These are phyloP conservation scores for Hemileccinum rubropunctum DNA, from an alignment of 768 basidiomycete species.

Conservation along the genomic window DNA sequence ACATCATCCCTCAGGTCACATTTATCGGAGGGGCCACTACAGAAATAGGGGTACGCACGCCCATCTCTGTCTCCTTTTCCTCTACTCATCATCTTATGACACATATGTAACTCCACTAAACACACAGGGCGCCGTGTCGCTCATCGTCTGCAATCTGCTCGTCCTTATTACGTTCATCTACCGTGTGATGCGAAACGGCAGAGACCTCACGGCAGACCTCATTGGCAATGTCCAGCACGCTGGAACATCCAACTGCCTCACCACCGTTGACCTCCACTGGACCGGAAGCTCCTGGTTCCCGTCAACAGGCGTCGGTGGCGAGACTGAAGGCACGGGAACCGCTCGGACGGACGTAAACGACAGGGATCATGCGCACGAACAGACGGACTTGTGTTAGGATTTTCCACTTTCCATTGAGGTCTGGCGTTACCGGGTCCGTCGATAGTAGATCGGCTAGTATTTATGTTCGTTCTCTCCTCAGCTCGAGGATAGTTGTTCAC, in stretches of 20 bases:
- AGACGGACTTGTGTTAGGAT: too few relatives aligned
- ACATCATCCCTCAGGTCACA: constrained; percentile 33
- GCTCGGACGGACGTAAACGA: too few relatives aligned
- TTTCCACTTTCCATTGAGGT: too few relatives aligned
- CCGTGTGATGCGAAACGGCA: constrained; percentile 11
- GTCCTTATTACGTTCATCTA: constrained; percentile 37
- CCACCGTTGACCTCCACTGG: constrained; percentile 25
- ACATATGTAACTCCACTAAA: not conserved
- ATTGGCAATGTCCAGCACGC: not conserved
- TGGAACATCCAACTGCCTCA: constrained; percentile 13
- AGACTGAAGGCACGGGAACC: not conserved
- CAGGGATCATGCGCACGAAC: too few relatives aligned
- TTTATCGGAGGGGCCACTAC: constrained; percentile 27
- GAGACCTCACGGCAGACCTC: constrained; percentile 9
- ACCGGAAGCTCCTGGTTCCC: constrained; percentile 2
- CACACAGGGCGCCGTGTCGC: constrained; percentile 33
- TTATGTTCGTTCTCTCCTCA: too few relatives aligned
- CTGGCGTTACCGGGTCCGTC: too few relatives aligned
- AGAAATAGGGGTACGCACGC: constrained; percentile 40
- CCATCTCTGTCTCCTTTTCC: too few relatives aligned
- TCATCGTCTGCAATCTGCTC: constrained; percentile 42
- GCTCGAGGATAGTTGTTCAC: too few relatives aligned
- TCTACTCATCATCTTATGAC: not conserved
- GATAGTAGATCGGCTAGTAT: too few relatives aligned
- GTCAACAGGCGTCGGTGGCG: not conserved